Percentiles rank a stretch among this genome's conserved stretches.
Conservation (phyloP, 2,329 filamentous ascomycete species). For the Hypomyces rosellus region DNA sequence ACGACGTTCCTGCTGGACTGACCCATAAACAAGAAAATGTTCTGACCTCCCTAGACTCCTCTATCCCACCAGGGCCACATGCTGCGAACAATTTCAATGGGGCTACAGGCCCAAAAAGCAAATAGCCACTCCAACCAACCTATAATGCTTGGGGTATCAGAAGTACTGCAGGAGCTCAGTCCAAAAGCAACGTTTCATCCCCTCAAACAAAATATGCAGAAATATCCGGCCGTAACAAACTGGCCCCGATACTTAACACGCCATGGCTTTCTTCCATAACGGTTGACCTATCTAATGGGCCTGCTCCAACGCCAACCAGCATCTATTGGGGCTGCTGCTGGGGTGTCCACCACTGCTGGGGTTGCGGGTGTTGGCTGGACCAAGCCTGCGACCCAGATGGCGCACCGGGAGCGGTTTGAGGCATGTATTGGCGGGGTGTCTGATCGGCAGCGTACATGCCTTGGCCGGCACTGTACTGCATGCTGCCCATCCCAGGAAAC, state of each 20-base stretch:
- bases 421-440: slow-evolving; percentile 62
- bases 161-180: slow-evolving; percentile 23
- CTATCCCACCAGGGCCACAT: slow-evolving; percentile 32
- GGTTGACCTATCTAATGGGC: not conserved
- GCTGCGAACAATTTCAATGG: slow-evolving; percentile 27
- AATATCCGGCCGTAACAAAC: slow-evolving; percentile 5
- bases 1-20: not conserved
- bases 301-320: not conserved
- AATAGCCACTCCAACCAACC: slow-evolving; percentile 27
- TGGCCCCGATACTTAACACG: not conserved
- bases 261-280: not conserved
- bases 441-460: slow-evolving; percentile 57
- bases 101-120: slow-evolving; percentile 24
- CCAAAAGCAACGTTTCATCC: slow-evolving; percentile 14
- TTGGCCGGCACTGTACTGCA: slow-evolving; percentile 51
- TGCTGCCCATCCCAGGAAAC: slow-evolving; percentile 56
- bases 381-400: slow-evolving; percentile 47
- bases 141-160: slow-evolving; percentile 30
- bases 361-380: slow-evolving; percentile 56
- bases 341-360: slow-evolving; percentile 51
- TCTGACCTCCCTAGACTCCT: slow-evolving; percentile 28
- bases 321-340: slow-evolving; percentile 41
- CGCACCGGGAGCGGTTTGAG: slow-evolving; percentile 47
- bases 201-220: slow-evolving; percentile 9
- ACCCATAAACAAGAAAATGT: slow-evolving; percentile 10